Base-by-base conservation (phyloP, 305 asterid genomes). In the Fraxinus greggii region DNA sequence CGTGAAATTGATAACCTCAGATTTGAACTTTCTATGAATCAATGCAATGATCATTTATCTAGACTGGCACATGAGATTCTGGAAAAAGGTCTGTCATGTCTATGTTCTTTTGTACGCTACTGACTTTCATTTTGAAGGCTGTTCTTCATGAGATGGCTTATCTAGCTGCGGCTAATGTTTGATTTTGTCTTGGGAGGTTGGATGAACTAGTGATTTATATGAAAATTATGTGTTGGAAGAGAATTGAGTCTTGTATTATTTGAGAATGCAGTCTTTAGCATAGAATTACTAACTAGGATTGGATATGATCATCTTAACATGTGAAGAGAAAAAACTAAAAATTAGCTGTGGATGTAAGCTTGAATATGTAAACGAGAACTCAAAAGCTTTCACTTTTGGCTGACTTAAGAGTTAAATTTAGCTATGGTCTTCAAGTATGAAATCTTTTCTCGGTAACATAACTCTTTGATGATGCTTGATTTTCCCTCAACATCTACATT, bases 21-120 rank as follows among this genome's bases (percentile, higher is more conserved):
- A 89, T 95, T 95, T 81, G 99, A 95, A 87, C 98, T 95, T 87
- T 95, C 99, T 82, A 91, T 95, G 97, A 95, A 92, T 79, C 94
- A 87, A 69, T 94, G 99, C 90, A 88, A 83, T 72, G 90, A 80
- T 74, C 83, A 88, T 73, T 84, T 95, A 72, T 90, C 98, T 19
- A 86, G 82, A 78, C 82, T 93, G 87, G 99, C 98, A 2, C 95
- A 90, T 82, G 95, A 95, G 75, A 92, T 95, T 80, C 81, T 94
- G 83, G 93, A 89, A 82, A 91, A 87, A 93, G 98, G 98, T 94
- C 77, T 77, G 87, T 38, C 65, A 54, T 76, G 61, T 77, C 63
- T 26, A 38, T 82, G 29, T 61, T 75, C 81, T 21, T 23, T 61
- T 23, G 31, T 21, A 61, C 6, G 3, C 31, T 61, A 8, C 15